phyloP scores from a whole-genome alignment of 2,329 filamentous ascomycete species.

The Penicillium janthinellum region DNA sequence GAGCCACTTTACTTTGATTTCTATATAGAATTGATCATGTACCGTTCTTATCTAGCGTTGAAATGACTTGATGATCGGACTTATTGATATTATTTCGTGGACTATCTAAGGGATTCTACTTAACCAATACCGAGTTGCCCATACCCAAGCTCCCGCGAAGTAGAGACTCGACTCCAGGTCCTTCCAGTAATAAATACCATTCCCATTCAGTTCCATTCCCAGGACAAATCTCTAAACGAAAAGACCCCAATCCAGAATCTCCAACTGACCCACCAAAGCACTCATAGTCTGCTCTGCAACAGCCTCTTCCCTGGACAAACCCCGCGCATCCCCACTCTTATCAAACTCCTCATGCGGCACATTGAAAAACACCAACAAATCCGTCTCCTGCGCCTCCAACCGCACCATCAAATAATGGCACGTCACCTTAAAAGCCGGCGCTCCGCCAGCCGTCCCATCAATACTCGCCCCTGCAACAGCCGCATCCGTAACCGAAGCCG shows the following conservation, averaged over 20 bases:
- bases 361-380: constrained; percentile 84
- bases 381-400: constrained; percentile 72
- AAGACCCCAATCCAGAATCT: constrained; percentile 77
- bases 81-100: constrained; percentile 9
- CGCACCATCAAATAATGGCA: constrained; percentile 77
- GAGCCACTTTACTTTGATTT: not conserved
- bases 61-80: not conserved
- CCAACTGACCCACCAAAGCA: constrained; percentile 69
- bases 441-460: constrained; percentile 18
- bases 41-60: too few species aligned
- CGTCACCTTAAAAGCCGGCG: constrained; percentile 54
- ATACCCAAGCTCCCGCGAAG: not conserved
- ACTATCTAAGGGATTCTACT: constrained; percentile 5
- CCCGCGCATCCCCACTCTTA: constrained; percentile 68
- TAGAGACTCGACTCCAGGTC: not conserved
- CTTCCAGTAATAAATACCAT: not conserved
- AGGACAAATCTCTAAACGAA: constrained; percentile 53
- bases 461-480: constrained; percentile 12
- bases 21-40: not conserved
- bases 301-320: constrained; percentile 67
- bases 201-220: not conserved
- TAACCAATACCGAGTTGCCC: not conserved
- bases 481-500: constrained; percentile 21
- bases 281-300: constrained; percentile 36
- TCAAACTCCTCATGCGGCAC: constrained; percentile 80